Evolutionary conservation across 768 basidiomycete genomes (phyloP), one percentile per base, ranked within the genome.

Genomic region (Favolaschia claudopus): DNA sequence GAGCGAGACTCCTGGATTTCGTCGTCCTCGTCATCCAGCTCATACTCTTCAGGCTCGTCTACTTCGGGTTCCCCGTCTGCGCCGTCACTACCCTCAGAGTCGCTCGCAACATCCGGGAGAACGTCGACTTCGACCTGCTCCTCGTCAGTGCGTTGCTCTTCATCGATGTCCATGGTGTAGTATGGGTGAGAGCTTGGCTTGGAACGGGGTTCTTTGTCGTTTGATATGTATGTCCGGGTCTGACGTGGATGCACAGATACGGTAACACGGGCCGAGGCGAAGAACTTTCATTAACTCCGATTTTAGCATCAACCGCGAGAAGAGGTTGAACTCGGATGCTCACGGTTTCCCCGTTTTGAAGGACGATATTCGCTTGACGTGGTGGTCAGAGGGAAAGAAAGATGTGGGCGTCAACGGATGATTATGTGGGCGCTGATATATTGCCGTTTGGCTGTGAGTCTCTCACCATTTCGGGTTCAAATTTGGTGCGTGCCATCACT

Each of bases 11-110:
- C 62, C 36, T 59, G 43, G 17, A 60, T 52, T 22, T 64, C 63
- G 50, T 64, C 63, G 37, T 60, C 58, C 22, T 64, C 63, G 34
- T 64, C 63, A 17, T 64, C 63, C 15, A 64, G 58, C 63, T 64
- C 54, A 54, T 64, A 64, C 20, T 64, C 63, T 33, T 64, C 63
- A 17, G 54, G 53, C 40, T 63, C 61, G 28, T 57, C 56, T 28
- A 48, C 56, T 12, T 62, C 61, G 1, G n/a, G n/a, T n/a, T 64
- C 63, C 7, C 48, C 63, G 27, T 44, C 58, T 0, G 22, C 58
- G 13, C 24, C 49, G 7, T 60, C 63, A 44, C 49, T 63, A n/a
- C 53, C 43, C n/a, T 59, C 62, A 5, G 62, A 63, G 1, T 63
- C 63, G 45, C 58, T 60, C 10, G 39, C 54, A 0, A 37, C 63